Evolutionary conservation across 169 alveolate genomes (phyloP).

Genomic region (Plasmodium gaboni): DNA sequence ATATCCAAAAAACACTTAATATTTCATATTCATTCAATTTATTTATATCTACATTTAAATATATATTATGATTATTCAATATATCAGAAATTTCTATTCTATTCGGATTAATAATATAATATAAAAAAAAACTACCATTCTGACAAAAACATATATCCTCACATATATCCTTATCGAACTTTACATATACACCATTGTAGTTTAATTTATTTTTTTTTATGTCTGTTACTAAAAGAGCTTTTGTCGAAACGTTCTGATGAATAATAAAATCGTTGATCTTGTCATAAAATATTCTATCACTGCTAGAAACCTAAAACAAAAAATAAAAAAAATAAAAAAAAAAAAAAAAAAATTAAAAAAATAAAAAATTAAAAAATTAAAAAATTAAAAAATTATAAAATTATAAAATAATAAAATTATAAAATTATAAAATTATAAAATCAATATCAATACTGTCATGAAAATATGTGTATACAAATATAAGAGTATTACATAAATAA

Average conservation of each 20-base stretch:
- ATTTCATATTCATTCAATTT: slow-evolving; percentile 60
- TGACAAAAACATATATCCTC: slow-evolving; percentile 37
- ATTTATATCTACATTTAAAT: slow-evolving; percentile 42
- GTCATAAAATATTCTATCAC: slow-evolving; percentile 55
- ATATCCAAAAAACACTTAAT: slow-evolving; percentile 48
- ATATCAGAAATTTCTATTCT: slow-evolving; percentile 54
- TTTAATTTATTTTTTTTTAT: slow-evolving; percentile 38
- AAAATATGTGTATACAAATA: too few species aligned
- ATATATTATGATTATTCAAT: slow-evolving; percentile 56
- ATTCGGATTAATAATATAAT: slow-evolving; percentile 41
- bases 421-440: too few species aligned
- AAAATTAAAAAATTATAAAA: too few species aligned
- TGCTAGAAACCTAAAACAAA: slow-evolving; percentile 41
- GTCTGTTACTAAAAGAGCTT: slow-evolving; percentile 58
- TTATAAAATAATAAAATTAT: too few species aligned
- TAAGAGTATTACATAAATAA: too few species aligned
- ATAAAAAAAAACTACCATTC: slow-evolving; percentile 46
- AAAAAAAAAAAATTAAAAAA: neutral
- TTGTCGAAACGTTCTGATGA: slow-evolving; percentile 54
- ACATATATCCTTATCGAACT: slow-evolving; percentile 45
- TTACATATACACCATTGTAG: slow-evolving; percentile 64
- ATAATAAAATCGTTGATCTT: slow-evolving; percentile 64
- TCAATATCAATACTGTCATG: too few species aligned
- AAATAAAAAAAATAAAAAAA: neutral
- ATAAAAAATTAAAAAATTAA: too few species aligned